Evolutionary conservation across 2,329 filamentous ascomycete genomes (phyloP), one percentile per base, ranked within the genome.

Genomic region (Neopestalotiopsis rosae): DNA sequence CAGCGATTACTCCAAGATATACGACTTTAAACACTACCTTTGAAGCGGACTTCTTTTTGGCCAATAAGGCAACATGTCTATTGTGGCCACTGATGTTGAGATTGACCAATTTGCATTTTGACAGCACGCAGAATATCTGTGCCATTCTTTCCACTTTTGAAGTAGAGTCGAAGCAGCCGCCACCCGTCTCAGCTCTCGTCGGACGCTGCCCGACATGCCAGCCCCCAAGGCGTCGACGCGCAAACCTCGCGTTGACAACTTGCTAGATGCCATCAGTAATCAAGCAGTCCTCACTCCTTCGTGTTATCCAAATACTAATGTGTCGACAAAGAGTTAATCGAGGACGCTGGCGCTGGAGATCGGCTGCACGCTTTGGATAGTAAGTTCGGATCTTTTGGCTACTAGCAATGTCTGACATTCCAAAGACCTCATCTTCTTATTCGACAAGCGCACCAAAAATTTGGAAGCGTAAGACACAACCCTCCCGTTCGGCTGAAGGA

Each of bases 321-420:
- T n/a, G n/a, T 13, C 7, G 17, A 12, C 40, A 20, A 17, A 66
- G 64, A 58, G 14, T 12, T 17, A 10, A 66, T 66, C 38, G 64
- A 66, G 52, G 12, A 45, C 30, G 28, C 45, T 13, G 64, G 45
- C 34, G 42, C 32, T 28, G 83, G 79, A 71, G 78, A 81, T 59
- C 80, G 82, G 38, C 79, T 81, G 34, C 78, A 79, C 42, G 82
- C 81, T 12, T 71, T 85, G 1, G 81, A 84, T 71, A 81, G 82
- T 84, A 73, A 65, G 77, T 62, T 52, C 10, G 13, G 32, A 13
- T 9, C 32, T 34, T 17, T 38, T 38, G 6, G 9, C 2, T 14
- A 20, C 30, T 28, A 56, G 45, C 40, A 34, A 14, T 56, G 49
- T 38, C 56, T 67, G 40, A 49, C 34, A 30, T 61, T n/a, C 34